These are phyloP conservation scores for Cordyceps cateniannulata DNA, from an alignment of 2,329 filamentous ascomycete species.

Conservation along the genomic window DNA sequence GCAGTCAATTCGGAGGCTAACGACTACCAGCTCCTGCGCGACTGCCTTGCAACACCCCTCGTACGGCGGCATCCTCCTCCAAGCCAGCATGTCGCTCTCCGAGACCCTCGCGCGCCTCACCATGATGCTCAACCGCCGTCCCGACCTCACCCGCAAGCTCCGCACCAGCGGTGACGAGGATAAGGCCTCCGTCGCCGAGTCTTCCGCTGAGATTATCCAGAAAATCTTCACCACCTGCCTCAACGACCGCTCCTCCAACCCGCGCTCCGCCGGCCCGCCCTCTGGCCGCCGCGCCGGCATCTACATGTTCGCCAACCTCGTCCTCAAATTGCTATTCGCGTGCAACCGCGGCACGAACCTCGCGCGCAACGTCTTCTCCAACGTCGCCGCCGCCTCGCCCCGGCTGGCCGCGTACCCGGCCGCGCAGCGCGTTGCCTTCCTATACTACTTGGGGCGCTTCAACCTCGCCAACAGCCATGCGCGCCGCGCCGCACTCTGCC, in stretches of 20 bases:
- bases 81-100: constrained; percentile 76
- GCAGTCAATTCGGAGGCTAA: not conserved
- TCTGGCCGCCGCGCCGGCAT: constrained; percentile 56
- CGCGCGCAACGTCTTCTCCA: constrained; percentile 82
- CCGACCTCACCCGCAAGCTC: constrained; percentile 68
- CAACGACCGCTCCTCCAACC: constrained; percentile 67
- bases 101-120: constrained; percentile 75
- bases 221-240: constrained; percentile 88
- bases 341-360: constrained; percentile 70
- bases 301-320: constrained; percentile 87
- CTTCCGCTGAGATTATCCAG: constrained; percentile 81
- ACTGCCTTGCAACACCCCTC: constrained; percentile 74
- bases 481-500: constrained; percentile 64
- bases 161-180: constrained; percentile 57
- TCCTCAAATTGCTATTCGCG: constrained; percentile 81
- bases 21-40: constrained; percentile 60
- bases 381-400: constrained; percentile 77
- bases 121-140: constrained; percentile 74
- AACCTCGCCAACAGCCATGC: constrained; percentile 82
- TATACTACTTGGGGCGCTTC: constrained; percentile 91
- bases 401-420: constrained; percentile 77
- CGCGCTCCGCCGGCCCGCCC: constrained; percentile 23
- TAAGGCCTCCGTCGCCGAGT: constrained; percentile 69
- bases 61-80: constrained; percentile 74
- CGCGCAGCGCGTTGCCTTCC: constrained; percentile 80